Evolutionary conservation across 116 monocot species (phyloP), one percentile per base, ranked within the genome.

Genomic region (Zostera marina): DNA sequence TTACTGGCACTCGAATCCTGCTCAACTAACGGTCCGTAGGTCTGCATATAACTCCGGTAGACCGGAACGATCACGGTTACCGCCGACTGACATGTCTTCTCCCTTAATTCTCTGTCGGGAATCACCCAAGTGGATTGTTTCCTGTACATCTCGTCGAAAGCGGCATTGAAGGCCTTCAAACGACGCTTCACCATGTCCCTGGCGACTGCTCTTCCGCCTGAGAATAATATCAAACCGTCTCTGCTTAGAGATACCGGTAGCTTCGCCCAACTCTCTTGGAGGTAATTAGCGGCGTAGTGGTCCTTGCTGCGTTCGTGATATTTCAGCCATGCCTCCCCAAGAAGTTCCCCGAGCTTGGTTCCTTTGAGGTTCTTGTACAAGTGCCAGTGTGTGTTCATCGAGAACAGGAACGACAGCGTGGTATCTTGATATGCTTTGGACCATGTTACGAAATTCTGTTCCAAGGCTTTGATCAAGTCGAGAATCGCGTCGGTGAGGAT

Each of bases 321-420:
- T 52, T 74, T 77, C 59, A 88, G 41, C 85, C 85, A 77, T 3
- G 52, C 8, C 13, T 88, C 94, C 2, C 88, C 88, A 45, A 88
- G 40, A 22, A 88, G 51, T 25, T 82, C 85, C 51, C 88, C 94
- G 1, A 94, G 69, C 67, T 72, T 78, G 5, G 94, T 94, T 4
- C 85, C 78, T 52, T 81, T 88, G 54, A 84, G 57, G 41, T 79
- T 65, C 72, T 75, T 88, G 62, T 62, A 84, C 73, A 94, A 84
- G 76, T 94, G 88, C 79, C 81, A 79, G 60, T 94, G 88, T 0
- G 75, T 79, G 60, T 88, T 94, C 81, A 88, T 94, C 88, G 79
- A 70, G 77, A 94, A 94, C 39, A 94, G 21, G 22, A 66, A 70
- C 8, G 81, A 78, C 9, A 84, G 77, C 1, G 47, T 54, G 13